These are phyloP conservation scores for Ceratobasidium sp. DNA, from an alignment of 1,284 basidiomycete species.

Conservation along the genomic window DNA sequence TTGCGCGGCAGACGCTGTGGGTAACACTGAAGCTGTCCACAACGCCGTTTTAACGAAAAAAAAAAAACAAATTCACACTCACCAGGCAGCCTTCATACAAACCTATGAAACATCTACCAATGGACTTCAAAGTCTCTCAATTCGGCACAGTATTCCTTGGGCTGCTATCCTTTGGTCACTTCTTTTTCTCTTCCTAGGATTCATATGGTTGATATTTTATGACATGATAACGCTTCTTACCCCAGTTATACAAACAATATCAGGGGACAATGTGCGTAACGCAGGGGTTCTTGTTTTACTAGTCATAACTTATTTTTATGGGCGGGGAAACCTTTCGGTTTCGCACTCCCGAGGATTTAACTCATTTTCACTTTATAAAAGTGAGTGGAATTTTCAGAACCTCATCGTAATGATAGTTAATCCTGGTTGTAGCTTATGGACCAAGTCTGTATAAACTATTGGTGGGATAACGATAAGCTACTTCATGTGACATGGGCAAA, in stretches of 20 bases:
- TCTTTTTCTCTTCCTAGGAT: background rate
- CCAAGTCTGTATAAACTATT: no score
- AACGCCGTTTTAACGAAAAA: no score
- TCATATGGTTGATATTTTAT: background rate
- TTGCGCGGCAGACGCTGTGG: slow-evolving; percentile 29
- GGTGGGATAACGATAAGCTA: no score
- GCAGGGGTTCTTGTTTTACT: slow-evolving; percentile 7
- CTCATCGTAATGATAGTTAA: no score
- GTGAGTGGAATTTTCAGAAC: no score
- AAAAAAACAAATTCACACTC: background rate
- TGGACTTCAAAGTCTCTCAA: slow-evolving; percentile 28
- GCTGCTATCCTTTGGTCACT: slow-evolving; percentile 12
- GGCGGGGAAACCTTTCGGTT: background rate
- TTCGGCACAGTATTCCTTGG: slow-evolving; percentile 24
- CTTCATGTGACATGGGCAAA: no score
- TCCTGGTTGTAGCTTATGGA: no score
- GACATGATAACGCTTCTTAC: background rate
- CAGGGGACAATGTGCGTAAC: background rate
- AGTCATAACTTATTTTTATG: slow-evolving; percentile 5
- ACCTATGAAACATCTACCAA: background rate
- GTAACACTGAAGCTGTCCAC: background rate
- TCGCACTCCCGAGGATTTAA: background rate
- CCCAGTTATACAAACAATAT: background rate
- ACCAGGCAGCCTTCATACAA: slow-evolving; percentile 30
- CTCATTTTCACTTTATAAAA: no score